These are phyloP conservation scores for Oryza officinalis DNA, from an alignment of 176 grass and related monocot genomes.

Conservation along the genomic window DNA sequence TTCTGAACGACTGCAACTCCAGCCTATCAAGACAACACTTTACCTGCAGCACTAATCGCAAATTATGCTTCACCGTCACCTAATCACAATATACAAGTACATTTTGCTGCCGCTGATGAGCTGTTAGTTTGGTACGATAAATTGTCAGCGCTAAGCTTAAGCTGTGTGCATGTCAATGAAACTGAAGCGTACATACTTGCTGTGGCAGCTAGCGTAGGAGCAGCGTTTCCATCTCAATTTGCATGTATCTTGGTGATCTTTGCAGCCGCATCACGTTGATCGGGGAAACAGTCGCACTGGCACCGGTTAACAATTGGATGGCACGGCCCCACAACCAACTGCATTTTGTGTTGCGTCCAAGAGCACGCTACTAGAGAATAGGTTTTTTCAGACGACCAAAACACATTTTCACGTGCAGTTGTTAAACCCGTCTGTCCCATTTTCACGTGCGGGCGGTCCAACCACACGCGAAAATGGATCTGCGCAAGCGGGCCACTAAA, in stretches of 20 bases:
- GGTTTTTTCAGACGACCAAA: no score
- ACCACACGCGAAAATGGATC: no score
- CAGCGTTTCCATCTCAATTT: background rate
- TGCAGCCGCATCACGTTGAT: no score
- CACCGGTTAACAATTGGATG: no score
- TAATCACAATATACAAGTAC: background rate
- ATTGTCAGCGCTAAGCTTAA: conserved; percentile 4
- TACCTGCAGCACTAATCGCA: background rate
- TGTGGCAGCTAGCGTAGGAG: background rate
- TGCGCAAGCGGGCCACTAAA: no score
- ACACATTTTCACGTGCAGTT: no score
- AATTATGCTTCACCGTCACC: background rate
- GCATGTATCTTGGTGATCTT: background rate
- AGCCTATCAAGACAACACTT: conserved; percentile 8
- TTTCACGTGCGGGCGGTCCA: no score
- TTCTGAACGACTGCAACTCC: background rate
- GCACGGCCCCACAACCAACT: no score
- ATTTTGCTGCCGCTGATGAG: background rate
- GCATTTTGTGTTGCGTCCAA: no score
- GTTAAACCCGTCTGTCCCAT: no score
- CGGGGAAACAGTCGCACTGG: no score
- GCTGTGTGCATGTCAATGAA: background rate
- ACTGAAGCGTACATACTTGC: background rate
- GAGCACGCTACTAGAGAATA: no score
- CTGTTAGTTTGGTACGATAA: conserved; percentile 26